phyloP scores from a whole-genome alignment of 2,329 filamentous ascomycete genomes.

The Penicillium crustosum region DNA sequence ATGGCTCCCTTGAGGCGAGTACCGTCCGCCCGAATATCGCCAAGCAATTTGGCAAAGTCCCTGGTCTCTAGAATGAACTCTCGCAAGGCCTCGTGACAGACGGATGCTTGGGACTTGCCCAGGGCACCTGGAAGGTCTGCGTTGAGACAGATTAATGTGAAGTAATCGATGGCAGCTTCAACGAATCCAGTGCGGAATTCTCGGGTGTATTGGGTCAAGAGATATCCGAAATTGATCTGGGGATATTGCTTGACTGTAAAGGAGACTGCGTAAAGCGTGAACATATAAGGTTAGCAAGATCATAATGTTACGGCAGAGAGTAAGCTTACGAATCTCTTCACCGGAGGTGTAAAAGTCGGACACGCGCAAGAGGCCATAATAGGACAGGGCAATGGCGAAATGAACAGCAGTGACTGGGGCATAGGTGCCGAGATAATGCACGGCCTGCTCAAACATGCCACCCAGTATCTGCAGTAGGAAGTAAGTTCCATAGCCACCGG shows the following conservation, averaged over 20 bases:
- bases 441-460: conserved; percentile 90
- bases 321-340: conserved; percentile 62
- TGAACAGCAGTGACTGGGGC: conserved; percentile 92
- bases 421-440: conserved; percentile 88
- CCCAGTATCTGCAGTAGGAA: conserved; percentile 90
- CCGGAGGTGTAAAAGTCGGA: conserved; percentile 74
- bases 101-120: conserved; percentile 71
- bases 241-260: conserved; percentile 56
- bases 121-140: conserved; percentile 73
- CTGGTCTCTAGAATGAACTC: conserved; percentile 95
- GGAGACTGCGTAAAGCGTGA: conserved; percentile 46
- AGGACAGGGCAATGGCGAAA: conserved; percentile 84
- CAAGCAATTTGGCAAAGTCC: conserved; percentile 90
- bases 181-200: conserved; percentile 92
- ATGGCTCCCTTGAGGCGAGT: conserved; percentile 82
- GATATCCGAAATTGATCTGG: conserved; percentile 90
- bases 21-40: conserved; percentile 85
- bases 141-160: conserved; percentile 88
- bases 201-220: conserved; percentile 91
- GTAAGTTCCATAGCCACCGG: conserved; percentile 80
- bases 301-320: not conserved
- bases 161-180: conserved; percentile 88
- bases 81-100: conserved; percentile 89
- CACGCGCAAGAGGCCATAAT: conserved; percentile 85
- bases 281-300: conserved; percentile 8